phyloP scores from a whole-genome alignment of 192 early-diverging fungal genomes.

The Gonapodya sp. region DNA sequence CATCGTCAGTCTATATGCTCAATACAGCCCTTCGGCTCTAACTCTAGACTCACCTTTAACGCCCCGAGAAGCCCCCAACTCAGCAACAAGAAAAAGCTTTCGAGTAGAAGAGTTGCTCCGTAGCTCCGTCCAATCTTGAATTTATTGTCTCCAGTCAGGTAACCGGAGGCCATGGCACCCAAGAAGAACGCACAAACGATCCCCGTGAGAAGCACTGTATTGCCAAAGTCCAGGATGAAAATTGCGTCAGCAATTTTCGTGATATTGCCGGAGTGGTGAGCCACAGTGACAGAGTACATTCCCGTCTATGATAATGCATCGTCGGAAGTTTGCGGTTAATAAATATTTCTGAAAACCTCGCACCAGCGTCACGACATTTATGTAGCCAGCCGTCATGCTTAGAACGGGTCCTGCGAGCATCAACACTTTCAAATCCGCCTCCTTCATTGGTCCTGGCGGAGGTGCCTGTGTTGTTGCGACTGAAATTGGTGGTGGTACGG shows the following conservation, averaged over 20 bases:
- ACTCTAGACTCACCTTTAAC: constrained; percentile 15
- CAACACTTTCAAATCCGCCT: constrained; percentile 40
- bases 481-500: neutral
- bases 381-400: constrained; percentile 44
- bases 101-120: constrained; percentile 33
- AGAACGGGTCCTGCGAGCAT: constrained; percentile 38
- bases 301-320: neutral
- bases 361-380: constrained; percentile 49
- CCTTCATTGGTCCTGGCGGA: constrained; percentile 39
- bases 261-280: constrained; percentile 39
- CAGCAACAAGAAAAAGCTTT: constrained; percentile 13
- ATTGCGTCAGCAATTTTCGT: constrained; percentile 36
- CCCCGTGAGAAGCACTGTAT: constrained; percentile 29
- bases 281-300: constrained; percentile 23
- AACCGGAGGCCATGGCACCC: constrained; percentile 39
- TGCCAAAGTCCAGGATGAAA: constrained; percentile 30
- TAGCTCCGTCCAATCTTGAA: constrained; percentile 40
- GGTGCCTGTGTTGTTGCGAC: neutral
- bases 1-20: neutral
- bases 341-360: too few species aligned
- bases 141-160: constrained; percentile 43
- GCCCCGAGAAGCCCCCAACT: neutral
- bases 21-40: constrained; percentile 32
- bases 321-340: neutral
- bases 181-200: constrained; percentile 40